These are phyloP conservation scores for Brettanomyces naardenensis DNA, from an alignment of 805 yeast genomes.

Conservation along the genomic window DNA sequence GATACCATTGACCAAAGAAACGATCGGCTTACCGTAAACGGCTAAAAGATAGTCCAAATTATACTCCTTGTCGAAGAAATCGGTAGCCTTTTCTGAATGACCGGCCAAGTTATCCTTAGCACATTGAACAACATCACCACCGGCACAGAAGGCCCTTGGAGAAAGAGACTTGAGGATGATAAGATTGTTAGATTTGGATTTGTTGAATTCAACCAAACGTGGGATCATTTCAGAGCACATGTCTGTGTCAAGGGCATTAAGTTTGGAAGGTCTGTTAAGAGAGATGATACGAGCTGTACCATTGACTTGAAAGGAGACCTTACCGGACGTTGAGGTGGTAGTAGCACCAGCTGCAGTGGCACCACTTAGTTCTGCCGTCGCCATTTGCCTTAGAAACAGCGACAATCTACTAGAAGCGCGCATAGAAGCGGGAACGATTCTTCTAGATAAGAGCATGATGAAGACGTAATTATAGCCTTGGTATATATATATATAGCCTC, in stretches of 20 bases:
- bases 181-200: slow-evolving; percentile 55
- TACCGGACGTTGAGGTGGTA: slow-evolving; percentile 9
- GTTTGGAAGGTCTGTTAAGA: slow-evolving; percentile 71
- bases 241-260: slow-evolving; percentile 73
- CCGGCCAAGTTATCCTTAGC: slow-evolving; percentile 50
- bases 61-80: slow-evolving; percentile 76
- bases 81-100: slow-evolving; percentile 40
- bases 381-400: background rate
- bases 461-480: too few relatives aligned
- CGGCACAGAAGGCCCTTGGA: slow-evolving; percentile 84
- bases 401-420: background rate
- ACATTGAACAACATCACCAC: slow-evolving; percentile 88
- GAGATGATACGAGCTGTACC: slow-evolving; percentile 66
- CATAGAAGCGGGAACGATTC: background rate
- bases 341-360: background rate
- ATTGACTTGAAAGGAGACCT: slow-evolving; percentile 52
- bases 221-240: slow-evolving; percentile 72
- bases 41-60: slow-evolving; percentile 71
- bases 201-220: slow-evolving; percentile 68
- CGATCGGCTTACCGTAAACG: slow-evolving; percentile 79
- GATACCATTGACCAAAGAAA: slow-evolving; percentile 84
- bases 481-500: too few relatives aligned
- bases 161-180: slow-evolving; percentile 59
- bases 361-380: background rate
- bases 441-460: background rate